Base-by-base conservation (phyloP, 2,329 filamentous ascomycete species). In the Rachicladosporium sp. region DNA sequence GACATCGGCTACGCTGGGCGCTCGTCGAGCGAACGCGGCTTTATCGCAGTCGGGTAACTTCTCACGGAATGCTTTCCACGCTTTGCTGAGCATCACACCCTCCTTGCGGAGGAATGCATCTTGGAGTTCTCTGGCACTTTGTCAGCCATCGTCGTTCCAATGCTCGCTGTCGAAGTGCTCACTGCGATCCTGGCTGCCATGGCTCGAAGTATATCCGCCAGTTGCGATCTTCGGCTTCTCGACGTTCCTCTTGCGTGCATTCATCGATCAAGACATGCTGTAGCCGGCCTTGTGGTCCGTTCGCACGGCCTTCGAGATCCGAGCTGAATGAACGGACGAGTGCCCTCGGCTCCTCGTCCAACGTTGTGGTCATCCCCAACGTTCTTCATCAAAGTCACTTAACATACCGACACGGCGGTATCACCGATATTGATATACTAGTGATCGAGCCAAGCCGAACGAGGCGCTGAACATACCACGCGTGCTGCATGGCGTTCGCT, bases 21-120 rank as follows among this genome's bases (percentile, higher is more conserved):
- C 23, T 27, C 23, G 23, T 7, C 23, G 23, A 27, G 23, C 23
- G 8, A 27, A 27, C 23, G 23, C 23, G 8, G 23, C 23, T 27
- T 6, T 27, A 27, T 27, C 23, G 23, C 23, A 27, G 7, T 27
- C 23, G 12, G 10, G 9, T 3, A 35, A 15, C 15, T 29, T 11
- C 7, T 36, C 21, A 29, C n/a, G 35, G 33, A 4, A 53, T 31
- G 12, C 37, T 42, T 36, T 36, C 35, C 35, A 36, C 7, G 19
- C 21, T n/a, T 36, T 29, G 19, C 27, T 10, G 10, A 36, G 35
- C 11, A 11, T 11, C 21, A 29, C 13, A 3, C 35, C 35, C 21
- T 36, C 35, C 19, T 10, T 29, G 8, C 21, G 35, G 8, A 36
- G 19, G 19, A 19, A 29, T 15, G 35, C 35, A 27, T 11, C 12